Conservation (phyloP, 805 yeast genomes). For the Huiozyma sinensis region DNA sequence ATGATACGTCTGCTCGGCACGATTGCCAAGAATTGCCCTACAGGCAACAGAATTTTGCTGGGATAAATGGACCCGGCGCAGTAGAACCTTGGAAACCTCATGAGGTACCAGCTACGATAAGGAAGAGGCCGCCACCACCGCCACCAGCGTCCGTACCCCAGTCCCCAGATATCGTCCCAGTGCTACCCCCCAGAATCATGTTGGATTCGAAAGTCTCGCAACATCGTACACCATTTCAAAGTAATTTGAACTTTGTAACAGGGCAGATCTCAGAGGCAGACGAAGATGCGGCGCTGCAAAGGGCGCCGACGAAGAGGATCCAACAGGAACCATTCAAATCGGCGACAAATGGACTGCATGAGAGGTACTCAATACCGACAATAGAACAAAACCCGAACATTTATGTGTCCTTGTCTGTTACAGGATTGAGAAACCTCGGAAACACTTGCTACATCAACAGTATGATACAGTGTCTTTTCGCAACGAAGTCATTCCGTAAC, state of each 20-base stretch:
- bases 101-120: constrained; percentile 15
- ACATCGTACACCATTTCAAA: not conserved
- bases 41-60: constrained; percentile 2
- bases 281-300: not conserved
- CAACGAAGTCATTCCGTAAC: constrained; percentile 37
- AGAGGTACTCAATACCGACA: constrained; percentile 26
- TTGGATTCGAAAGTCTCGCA: not conserved
- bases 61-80: constrained; percentile 2
- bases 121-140: constrained; percentile 22
- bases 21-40: not conserved
- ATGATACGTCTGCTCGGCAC: not conserved
- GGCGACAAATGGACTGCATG: not conserved
- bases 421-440: constrained; percentile 59
- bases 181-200: constrained; percentile 3
- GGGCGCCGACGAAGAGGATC: not conserved
- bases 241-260: not conserved
- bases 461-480: constrained; percentile 61
- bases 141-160: constrained; percentile 22
- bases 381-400: constrained; percentile 29
- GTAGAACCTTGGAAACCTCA: constrained; percentile 18
- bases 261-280: not conserved
- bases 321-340: not conserved
- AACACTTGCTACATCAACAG: constrained; percentile 71
- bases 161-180: constrained; percentile 4
- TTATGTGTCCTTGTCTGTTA: constrained; percentile 38